phyloP scores from a whole-genome alignment of 345 rosid species.

The Citrus reticulata region DNA sequence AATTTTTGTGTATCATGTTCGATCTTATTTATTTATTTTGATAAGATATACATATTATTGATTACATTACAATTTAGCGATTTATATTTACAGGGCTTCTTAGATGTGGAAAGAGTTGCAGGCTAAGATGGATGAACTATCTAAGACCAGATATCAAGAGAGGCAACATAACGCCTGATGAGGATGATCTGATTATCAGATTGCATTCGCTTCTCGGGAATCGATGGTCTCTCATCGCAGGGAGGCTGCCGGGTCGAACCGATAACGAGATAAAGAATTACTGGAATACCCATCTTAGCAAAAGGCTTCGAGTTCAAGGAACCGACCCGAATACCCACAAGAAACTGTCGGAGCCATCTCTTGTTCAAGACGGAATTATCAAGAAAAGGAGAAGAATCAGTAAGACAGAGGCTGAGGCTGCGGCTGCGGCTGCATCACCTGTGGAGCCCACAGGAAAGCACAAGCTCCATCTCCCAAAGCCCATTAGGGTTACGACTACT shows the following conservation, averaged over 20 bases:
- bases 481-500: conserved; percentile 29
- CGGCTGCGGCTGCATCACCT: neutral
- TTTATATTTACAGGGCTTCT: conserved; percentile 33
- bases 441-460: conserved; percentile 12
- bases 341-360: conserved; percentile 14
- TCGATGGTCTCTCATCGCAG: conserved; percentile 69
- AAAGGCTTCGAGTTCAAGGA: conserved; percentile 30
- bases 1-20: too few species aligned
- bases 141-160: conserved; percentile 62
- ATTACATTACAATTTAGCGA: too few species aligned
- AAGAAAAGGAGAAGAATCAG: conserved; percentile 4
- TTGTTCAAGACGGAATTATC: neutral
- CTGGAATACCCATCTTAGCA: conserved; percentile 58
- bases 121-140: conserved; percentile 72
- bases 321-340: conserved; percentile 33
- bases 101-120: conserved; percentile 66
- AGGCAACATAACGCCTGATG: conserved; percentile 51
- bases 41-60: too few species aligned
- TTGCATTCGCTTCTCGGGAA: conserved; percentile 56
- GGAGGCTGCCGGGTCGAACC: conserved; percentile 61
- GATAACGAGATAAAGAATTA: conserved; percentile 74
- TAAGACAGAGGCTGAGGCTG: neutral
- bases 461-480: conserved; percentile 47
- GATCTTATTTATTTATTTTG: too few species aligned
- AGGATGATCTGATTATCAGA: conserved; percentile 55